phyloP scores from a whole-genome alignment of 2,329 filamentous ascomycete species.

The Diaporthe eres region DNA sequence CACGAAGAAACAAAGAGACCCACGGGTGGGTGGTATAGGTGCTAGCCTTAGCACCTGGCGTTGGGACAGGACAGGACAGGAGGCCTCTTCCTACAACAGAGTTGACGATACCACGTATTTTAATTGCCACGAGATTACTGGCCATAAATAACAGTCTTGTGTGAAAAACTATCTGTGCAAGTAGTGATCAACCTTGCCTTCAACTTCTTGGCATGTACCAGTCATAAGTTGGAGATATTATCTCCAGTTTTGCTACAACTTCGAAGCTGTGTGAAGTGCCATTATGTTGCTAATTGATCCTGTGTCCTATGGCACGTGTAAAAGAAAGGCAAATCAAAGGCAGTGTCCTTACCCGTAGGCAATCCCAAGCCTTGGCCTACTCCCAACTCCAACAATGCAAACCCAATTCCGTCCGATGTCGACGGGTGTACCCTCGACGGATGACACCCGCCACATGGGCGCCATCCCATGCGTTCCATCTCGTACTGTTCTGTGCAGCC shows the following conservation, averaged over 20 bases:
- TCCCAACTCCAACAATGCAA: constrained; percentile 17
- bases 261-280: accelerated
- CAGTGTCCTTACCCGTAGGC: not conserved
- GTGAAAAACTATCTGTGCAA: accelerated
- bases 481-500: not conserved
- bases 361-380: not conserved
- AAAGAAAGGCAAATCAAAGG: not conserved
- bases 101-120: constrained; percentile 19
- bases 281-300: not conserved
- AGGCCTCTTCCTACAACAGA: not conserved
- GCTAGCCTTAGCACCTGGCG: not conserved
- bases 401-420: not conserved
- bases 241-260: not conserved
- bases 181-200: accelerated
- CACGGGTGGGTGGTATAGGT: not conserved
- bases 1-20: too few relatives aligned
- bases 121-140: not conserved
- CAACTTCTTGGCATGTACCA: not conserved
- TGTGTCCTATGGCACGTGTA: not conserved
- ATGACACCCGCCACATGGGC: not conserved
- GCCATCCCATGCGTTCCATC: not conserved
- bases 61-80: not conserved
- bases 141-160: not conserved
- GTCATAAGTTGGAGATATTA: accelerated
- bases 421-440: not conserved